These are phyloP conservation scores for Blastobotrys malaysiensis DNA, from an alignment of 1,139 yeast species.

Conservation along the genomic window DNA sequence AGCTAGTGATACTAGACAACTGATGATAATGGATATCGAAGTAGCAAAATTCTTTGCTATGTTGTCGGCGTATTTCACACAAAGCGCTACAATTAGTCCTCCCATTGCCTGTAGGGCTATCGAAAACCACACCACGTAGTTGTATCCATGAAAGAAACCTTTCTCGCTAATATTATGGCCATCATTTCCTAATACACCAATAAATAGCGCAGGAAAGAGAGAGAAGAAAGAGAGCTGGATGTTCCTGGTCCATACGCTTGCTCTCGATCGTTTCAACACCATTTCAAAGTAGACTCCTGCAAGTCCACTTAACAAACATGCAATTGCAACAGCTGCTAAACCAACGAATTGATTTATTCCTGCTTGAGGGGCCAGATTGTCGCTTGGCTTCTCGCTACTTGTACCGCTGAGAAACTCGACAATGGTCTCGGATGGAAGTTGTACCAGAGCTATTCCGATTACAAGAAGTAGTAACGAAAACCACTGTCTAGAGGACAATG, in stretches of 20 bases:
- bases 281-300: conserved; percentile 42
- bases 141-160: conserved; percentile 36
- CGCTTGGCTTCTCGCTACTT: conserved; percentile 21
- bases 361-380: conserved; percentile 26
- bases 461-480: conserved; percentile 31
- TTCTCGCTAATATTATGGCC: conserved; percentile 26
- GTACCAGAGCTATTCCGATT: conserved; percentile 34
- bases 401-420: conserved; percentile 5
- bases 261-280: conserved; percentile 33
- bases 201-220: conserved; percentile 33
- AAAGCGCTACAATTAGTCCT: conserved; percentile 35
- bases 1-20: background rate
- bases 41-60: conserved; percentile 38
- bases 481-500: conserved; percentile 30
- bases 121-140: conserved; percentile 30
- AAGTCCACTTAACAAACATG: conserved; percentile 38
- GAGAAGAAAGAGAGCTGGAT: conserved; percentile 38
- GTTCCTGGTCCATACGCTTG: conserved; percentile 33
- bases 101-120: conserved; percentile 35
- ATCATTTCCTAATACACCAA: conserved; percentile 31
- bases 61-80: conserved; percentile 38
- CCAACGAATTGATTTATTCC: conserved; percentile 30
- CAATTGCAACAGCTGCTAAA: conserved; percentile 27
- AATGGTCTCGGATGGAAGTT: conserved; percentile 26
- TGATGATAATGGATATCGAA: conserved; percentile 26